Base-by-base conservation (phyloP, 1,284 basidiomycete species). In the Cerrena zonata region DNA sequence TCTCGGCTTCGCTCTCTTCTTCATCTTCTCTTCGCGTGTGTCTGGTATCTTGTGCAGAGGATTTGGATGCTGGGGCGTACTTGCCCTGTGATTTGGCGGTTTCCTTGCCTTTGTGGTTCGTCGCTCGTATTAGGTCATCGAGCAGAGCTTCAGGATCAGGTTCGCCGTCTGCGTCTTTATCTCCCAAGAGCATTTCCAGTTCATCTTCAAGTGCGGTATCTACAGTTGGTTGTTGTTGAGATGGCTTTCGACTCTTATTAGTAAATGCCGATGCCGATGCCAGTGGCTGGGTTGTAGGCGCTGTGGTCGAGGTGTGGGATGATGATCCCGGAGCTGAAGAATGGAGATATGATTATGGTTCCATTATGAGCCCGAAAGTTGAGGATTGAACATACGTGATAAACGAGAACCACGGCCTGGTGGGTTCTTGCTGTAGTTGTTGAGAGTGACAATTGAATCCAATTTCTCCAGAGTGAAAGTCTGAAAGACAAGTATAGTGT, bases 391-490 rank as follows among this genome's bases (percentile, higher is more conserved):
- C 15, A 44, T 38, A 18, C 5, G 18, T 27, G n/a, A 12, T 25
- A 27, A 18, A 83, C 80, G 72, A 41, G 79, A 75, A n/a, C n/a
- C n/a, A 34, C 30, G 30, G 30, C 30, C 30, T 7, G 7, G 58
- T 4, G 65, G 58, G 4, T 63, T 67, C 57, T 76, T 78, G 38
- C 74, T 69, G 39, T 80, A 77, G 60, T 78, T 77, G 44, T 65
- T 74, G 5, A 89, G 70, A 18, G 63, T 71, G 39, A 86, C 68
- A 49, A 69, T 73, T 3, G 84, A 82, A 53, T 89, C 87, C 1
- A 89, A 64, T 61, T 87, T 88, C 69, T 89, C 86, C 12, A 89
- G 69, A 5, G 79, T 84, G 58, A 81, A 86, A 40, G 76, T 76
- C 86, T 89, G 57, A 10, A 34, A 22, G 19, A 27, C 12, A 38